Evolutionary conservation across 2,329 filamentous ascomycete genomes (phyloP), one percentile per base, ranked within the genome.

Genomic region (Fusarium praegraminearum): DNA sequence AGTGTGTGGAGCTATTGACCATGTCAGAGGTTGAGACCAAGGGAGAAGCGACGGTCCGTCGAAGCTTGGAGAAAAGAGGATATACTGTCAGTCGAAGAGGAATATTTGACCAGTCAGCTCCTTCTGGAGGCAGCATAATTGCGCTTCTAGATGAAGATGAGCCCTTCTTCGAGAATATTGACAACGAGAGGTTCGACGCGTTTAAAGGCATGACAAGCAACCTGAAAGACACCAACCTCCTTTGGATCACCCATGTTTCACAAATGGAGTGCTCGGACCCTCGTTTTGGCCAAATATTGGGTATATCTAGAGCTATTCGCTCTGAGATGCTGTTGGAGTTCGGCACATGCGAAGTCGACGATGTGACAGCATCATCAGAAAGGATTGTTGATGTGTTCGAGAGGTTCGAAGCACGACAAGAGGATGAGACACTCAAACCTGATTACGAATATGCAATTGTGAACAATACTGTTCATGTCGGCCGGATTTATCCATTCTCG

Each of bases 401-500:
- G 9, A 44, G 40, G 8, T 59, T 56, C 8, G 50, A 46, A 12
- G 7, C 26, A 3, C 40, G 26, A 4, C 20, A 38, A 5, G 56
- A 59, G 15, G 55, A 44, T 24, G 30, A 54, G 1, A 13, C 15
- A n/a, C 24, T 58, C 20, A 58, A 54, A 3, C 30, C 47, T 18
- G 55, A 58, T 16, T 58, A 54, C 32, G 55, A 58, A 15, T 58
- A 58, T 30, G 24, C 47, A 9, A 28, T 58, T 5, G 6, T 44
- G 1, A 24, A 44, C 3, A 30, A 54, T 8, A 58, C 22, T 1
- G 47, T 54, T 16, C 11, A 58, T 5, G 55, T 58, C 11, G 30
- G 55, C 2, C 38, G 55, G 1, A 54, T 58, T 7, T 26, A 54
- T 18, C 38, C 55, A 12, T 44, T 58, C 9, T 58, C 55, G 0